These are phyloP conservation scores for Vickermania ingenoplastis DNA, from an alignment of 208 protist genomes.

Conservation along the genomic window DNA sequence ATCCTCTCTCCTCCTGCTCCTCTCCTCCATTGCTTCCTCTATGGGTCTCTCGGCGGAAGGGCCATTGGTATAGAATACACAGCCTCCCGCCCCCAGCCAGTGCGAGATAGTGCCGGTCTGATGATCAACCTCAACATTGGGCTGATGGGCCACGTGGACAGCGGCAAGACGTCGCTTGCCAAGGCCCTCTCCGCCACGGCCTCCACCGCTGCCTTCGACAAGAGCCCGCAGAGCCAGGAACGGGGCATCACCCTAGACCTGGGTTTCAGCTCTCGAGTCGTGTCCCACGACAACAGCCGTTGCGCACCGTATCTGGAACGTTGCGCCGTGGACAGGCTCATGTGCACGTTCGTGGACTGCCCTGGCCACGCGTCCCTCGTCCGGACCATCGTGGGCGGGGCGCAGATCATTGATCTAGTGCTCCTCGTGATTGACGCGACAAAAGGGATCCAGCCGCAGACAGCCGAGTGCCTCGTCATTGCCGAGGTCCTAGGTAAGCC, in stretches of 20 bases:
- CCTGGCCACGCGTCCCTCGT: constrained; percentile 98
- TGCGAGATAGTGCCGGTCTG: too few species aligned
- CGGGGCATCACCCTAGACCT: constrained; percentile 98
- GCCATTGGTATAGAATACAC: too few species aligned
- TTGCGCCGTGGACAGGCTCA: constrained; percentile 22
- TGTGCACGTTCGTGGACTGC: constrained; percentile 97
- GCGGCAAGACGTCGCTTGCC: constrained; percentile 93
- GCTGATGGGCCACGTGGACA: constrained; percentile 96
- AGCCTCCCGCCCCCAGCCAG: too few species aligned
- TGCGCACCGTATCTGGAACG: constrained; percentile 9
- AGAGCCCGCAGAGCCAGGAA: constrained; percentile 93
- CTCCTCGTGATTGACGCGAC: constrained; percentile 95
- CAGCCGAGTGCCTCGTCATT: constrained; percentile 91
- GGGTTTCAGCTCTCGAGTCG: constrained; percentile 91
- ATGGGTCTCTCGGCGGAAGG: too few species aligned
- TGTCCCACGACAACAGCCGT: constrained; percentile 8
- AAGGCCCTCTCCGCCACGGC: constrained; percentile 87
- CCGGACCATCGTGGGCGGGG: constrained; percentile 95
- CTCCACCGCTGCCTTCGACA: constrained; percentile 97
- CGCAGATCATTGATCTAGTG: constrained; percentile 98
- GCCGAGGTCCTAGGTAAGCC: constrained; percentile 68
- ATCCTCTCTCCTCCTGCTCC: too few species aligned
- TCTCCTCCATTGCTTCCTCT: too few species aligned
- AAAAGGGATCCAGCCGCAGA: constrained; percentile 98
- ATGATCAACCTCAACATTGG: constrained; percentile 94